These are phyloP conservation scores for Yamadazyma endophytica DNA, from an alignment of 805 yeast species.

Conservation along the genomic window DNA sequence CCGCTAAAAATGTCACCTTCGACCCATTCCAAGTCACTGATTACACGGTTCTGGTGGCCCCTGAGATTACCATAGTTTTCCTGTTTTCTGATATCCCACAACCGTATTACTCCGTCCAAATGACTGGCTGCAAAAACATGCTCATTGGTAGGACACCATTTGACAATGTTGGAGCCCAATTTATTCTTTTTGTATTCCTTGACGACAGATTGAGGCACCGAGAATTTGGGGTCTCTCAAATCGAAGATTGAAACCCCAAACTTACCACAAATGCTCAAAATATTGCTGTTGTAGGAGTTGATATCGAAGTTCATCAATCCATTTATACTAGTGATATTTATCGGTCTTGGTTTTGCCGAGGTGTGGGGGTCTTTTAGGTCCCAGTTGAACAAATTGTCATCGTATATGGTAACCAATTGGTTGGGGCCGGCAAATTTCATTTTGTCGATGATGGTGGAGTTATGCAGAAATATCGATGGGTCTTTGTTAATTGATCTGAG, in stretches of 20 bases:
- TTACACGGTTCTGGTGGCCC: constrained; percentile 49
- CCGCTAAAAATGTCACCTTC: constrained; percentile 52
- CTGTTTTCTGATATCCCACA: constrained; percentile 74
- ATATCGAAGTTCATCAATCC: constrained; percentile 53
- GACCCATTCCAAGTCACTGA: constrained; percentile 62
- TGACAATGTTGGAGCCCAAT: constrained; percentile 39
- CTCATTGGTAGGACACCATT: constrained; percentile 63
- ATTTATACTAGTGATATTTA: constrained; percentile 45
- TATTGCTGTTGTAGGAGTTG: constrained; percentile 42
- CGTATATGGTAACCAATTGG: constrained; percentile 58
- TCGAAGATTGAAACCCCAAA: constrained; percentile 77
- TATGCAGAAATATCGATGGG: constrained; percentile 15
- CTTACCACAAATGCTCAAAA: constrained; percentile 61
- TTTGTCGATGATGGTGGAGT: constrained; percentile 22
- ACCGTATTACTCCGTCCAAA: constrained; percentile 48
- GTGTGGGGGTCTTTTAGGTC: constrained; percentile 46
- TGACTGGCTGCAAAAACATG: constrained; percentile 65
- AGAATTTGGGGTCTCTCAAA: constrained; percentile 47
- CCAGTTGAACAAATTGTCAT: constrained; percentile 74
- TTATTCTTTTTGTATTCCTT: constrained; percentile 13
- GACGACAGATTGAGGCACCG: constrained; percentile 22
- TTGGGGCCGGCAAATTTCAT: constrained; percentile 27
- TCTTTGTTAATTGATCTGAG: constrained; percentile 31
- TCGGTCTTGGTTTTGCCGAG: constrained; percentile 42
- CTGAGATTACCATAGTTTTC: constrained; percentile 48